Base-by-base conservation (phyloP, 2,329 filamentous ascomycete species). In the Grosmannia penicillata region DNA sequence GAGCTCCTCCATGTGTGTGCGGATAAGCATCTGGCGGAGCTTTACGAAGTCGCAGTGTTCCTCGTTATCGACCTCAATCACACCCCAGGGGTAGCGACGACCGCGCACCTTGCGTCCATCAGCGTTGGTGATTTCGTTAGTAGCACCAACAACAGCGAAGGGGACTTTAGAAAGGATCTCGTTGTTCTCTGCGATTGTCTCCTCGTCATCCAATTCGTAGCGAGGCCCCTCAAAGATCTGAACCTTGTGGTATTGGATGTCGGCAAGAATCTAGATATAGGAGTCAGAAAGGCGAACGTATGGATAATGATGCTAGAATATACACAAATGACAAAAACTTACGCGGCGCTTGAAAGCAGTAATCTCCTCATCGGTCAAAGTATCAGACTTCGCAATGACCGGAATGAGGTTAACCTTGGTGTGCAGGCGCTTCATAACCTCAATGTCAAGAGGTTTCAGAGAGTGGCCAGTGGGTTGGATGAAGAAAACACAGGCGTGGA, bases 81-180 rank as follows among this genome's bases (percentile, higher is more conserved):
- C 78, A 66, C 91, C 91, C 91, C 91, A 98, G 14, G 91, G 91
- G 66, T 96, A 96, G 52, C 82, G 76, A 65, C 91, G 89, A 48
- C 91, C 91, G 53, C 91, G 86, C 51, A 96, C 87, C 64, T 91
- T 91, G 59, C 89, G 86, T 45, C 91, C 91, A 57, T 96, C 89
- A 43, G 83, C 72, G 45, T 82, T 91, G 48, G 78, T 79, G 52
- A 98, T 86, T 65, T 98, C 91, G 51, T 83, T 78, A 61, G 93
- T 96, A 51, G 91, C 89, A 66, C 91, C 91, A 47, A 98, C 91
- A 50, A 98, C 86, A 38, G 91, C 91, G 54, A 98, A 98, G 29
- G 91, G 91, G 43, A 98, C 89, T 75, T 96, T 96, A 59, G 89
- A 95, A 86, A 98, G 91, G 62, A 98, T 98, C 69, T 98, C 91